Base-by-base conservation (phyloP, 805 yeast genomes). In the Candida arabinofermentans region DNA sequence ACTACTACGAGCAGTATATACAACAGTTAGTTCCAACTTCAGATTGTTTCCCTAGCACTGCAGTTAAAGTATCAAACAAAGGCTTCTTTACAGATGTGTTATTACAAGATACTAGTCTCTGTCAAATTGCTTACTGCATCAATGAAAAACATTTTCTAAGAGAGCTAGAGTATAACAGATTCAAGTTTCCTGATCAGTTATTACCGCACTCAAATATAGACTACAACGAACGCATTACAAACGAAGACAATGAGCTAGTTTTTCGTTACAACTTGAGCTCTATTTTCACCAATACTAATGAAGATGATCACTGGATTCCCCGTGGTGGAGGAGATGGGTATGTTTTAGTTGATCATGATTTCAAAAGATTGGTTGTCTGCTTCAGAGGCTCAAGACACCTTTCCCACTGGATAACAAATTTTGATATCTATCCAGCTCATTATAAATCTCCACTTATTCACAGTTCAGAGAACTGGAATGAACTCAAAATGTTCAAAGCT, bases 311-410 rank as follows among this genome's bases (percentile, higher is more conserved):
- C 12, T 31, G 39, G 14, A 19, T 49, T 19, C 26, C 41, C 19
- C 49, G 33, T 22, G 57, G 57, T 8, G 57, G 57, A 22, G 58
- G 58, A 6, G 49, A 50, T 22, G 55, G 57, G 2, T 54, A 29
- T 22, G 18, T 52, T 18, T 23, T 50, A 9, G 24, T 52, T 17
- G 56, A 54, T 24, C 55, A 52, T 33, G 37, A 39, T 16, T 6
- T 33, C 8, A 18, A 38, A 5, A 35, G 37, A 8, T 41, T 54
- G 18, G 35, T 37, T 17, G 36, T 52, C 17, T 50, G 47, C 4
- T 48, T 49, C 30, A 35, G 56, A 18, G 58, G 58, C 16, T 46
- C 54, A 22, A 42, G 46, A 23, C n/a, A 35, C n/a, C 17, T 29
- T 2, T 27, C 44, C 2, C 50, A 54, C 14, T 54, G 58, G 58